phyloP scores from a whole-genome alignment of 495 filamentous ascomycete genomes.

The Lophiostoma macrostomum region DNA sequence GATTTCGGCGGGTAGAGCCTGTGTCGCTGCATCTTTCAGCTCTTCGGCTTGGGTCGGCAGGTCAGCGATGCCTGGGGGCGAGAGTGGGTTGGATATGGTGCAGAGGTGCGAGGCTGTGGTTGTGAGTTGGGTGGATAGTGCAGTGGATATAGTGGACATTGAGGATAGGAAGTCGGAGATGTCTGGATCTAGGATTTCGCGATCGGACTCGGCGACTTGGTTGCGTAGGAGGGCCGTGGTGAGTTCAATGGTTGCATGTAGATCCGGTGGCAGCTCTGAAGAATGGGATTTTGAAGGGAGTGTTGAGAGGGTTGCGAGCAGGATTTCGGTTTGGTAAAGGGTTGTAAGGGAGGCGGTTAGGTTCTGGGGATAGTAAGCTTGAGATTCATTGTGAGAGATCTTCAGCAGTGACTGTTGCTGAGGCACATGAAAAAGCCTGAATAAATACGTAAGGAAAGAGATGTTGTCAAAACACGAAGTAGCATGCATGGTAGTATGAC shows the following conservation, averaged over 20 bases:
- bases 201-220: conserved; percentile 27
- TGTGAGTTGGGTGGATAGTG: conserved; percentile 19
- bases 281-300: conserved; percentile 25
- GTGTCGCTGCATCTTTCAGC: conserved; percentile 2
- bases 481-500: too few species aligned
- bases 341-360: conserved; percentile 14
- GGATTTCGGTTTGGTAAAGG: conserved; percentile 11
- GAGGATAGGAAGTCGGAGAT: conserved; percentile 32
- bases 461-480: background rate
- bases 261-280: conserved; percentile 22
- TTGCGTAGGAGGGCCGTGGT: conserved; percentile 28
- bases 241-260: conserved; percentile 36
- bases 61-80: background rate
- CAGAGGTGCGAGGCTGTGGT: conserved; percentile 10
- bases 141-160: conserved; percentile 9
- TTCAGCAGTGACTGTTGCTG: background rate
- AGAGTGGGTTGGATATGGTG: conserved; percentile 24
- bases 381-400: background rate
- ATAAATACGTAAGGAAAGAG: background rate
- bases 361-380: conserved; percentile 14
- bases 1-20: conserved; percentile 8
- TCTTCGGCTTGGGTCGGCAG: conserved; percentile 2
- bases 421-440: background rate
- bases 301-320: conserved; percentile 19
- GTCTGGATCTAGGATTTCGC: conserved; percentile 34